Evolutionary conservation across 768 basidiomycete genomes (phyloP).

Genomic region (Candolleomyces eurysporus): DNA sequence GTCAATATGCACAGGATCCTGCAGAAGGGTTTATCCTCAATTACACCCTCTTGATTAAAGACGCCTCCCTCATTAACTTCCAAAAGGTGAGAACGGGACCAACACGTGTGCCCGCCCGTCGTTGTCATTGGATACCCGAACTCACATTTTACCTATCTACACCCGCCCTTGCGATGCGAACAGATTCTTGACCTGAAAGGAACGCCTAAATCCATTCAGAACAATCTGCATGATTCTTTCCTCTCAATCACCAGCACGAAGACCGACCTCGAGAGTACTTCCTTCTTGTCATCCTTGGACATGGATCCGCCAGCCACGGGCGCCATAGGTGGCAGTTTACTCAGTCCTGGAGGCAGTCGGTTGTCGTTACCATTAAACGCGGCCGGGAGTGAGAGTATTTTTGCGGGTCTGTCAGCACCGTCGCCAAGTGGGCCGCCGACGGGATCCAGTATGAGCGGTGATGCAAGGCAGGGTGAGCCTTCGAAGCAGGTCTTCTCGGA

Average conservation of each 20-base stretch:
- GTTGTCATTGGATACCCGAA: neutral
- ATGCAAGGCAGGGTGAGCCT: slow-evolving; percentile 39
- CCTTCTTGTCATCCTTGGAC: slow-evolving; percentile 90
- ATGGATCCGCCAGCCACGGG: slow-evolving; percentile 80
- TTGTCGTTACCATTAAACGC: slow-evolving; percentile 49
- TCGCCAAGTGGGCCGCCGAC: slow-evolving; percentile 63
- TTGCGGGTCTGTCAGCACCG: slow-evolving; percentile 59
- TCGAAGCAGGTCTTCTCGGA: slow-evolving; percentile 85
- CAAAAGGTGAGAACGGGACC: slow-evolving; percentile 67
- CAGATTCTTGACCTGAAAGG: slow-evolving; percentile 96
- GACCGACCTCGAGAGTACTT: slow-evolving; percentile 81
- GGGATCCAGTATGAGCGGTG: slow-evolving; percentile 47
- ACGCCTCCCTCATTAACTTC: slow-evolving; percentile 95
- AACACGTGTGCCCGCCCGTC: too few relatives aligned
- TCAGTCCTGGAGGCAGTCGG: slow-evolving; percentile 66
- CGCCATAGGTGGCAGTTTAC: slow-evolving; percentile 47
- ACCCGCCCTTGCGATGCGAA: neutral
- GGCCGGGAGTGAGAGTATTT: slow-evolving; percentile 48
- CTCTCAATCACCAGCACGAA: slow-evolving; percentile 91
- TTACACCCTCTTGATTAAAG: slow-evolving; percentile 91
- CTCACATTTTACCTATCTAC: neutral
- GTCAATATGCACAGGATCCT: slow-evolving; percentile 60
- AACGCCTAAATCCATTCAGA: slow-evolving; percentile 81
- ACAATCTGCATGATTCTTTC: slow-evolving; percentile 88
- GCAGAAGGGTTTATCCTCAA: slow-evolving; percentile 93